Evolutionary conservation across 306 rosid species (phyloP), one percentile per base, ranked within the genome.

Genomic region (Mimosa pudica): DNA sequence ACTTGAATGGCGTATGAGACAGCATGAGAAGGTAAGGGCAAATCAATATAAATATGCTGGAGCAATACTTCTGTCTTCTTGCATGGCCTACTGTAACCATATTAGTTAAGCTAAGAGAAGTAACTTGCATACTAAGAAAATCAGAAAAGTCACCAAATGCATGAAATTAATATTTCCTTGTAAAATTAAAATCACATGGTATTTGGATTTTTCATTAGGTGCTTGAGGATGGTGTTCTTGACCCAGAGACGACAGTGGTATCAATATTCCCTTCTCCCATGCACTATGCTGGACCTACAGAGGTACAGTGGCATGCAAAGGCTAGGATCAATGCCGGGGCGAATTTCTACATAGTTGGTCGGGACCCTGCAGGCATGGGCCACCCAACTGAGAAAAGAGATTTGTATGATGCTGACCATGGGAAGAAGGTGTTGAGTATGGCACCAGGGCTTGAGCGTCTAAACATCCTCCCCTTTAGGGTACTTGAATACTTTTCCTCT

Each of bases 281-380:
- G 99, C 99, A 90, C 86, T 96, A 96, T 76, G 98, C 99, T 16
- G 99, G 99, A 75, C 99, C 98, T 16, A 96, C 99, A 16, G 99
- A 96, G 85, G 99, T 96, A 82, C 99, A 96, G 88, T 96, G 99
- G 99, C 99, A 96, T 81, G 99, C 99, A 69, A 96, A 96, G 87
- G 99, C 99, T 49, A 90, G 98, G 89, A 96, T 96, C 5, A 96
- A 96, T 60, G 99, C 99, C 0, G 99, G 99, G 20, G 99, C 99
- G 8, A 87, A 96, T 89, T 96, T 96, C 82, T 96, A 96, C 90
- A 96, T 96, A 4, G 99, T 96, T 49, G 99, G 99, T 58, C 93
- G 99, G 24, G 99, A 96, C 85, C 99, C 99, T 0, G 99, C 99
- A 18, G 99, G 99, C 82, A 93, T 96, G 99, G 83, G 97, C 70